Evolutionary conservation across 495 filamentous ascomycete genomes (phyloP).

Genomic region (Jackrogersella multiformis): DNA sequence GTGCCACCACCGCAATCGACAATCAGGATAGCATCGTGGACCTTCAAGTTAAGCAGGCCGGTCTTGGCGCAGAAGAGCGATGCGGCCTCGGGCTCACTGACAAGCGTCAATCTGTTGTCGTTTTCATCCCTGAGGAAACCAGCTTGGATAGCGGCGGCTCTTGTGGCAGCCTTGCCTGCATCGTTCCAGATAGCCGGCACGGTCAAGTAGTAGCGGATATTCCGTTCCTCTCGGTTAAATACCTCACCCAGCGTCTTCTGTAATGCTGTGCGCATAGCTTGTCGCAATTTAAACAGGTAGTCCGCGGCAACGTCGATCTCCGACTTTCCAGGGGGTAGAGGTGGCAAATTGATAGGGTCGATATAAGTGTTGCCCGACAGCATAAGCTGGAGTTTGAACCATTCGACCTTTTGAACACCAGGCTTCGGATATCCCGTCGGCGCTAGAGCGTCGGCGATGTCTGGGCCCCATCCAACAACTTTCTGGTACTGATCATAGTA

Average conservation of each 20-base stretch:
- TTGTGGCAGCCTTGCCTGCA: conserved; percentile 75
- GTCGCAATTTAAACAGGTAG: conserved; percentile 79
- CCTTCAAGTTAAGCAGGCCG: conserved; percentile 75
- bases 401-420: conserved; percentile 80
- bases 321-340: conserved; percentile 77
- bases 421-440: conserved; percentile 79
- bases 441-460: conserved; percentile 77
- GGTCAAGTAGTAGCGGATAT: conserved; percentile 77
- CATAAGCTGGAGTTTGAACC: conserved; percentile 84
- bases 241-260: conserved; percentile 82
- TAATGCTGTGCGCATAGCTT: conserved; percentile 75
- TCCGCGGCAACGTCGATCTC: conserved; percentile 81
- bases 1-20: conserved; percentile 81
- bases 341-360: conserved; percentile 79
- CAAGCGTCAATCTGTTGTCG: conserved; percentile 75
- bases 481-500: conserved; percentile 83
- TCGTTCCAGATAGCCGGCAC: conserved; percentile 83
- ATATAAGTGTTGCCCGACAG: conserved; percentile 81
- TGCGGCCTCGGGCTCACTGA: conserved; percentile 77
- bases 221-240: conserved; percentile 78
- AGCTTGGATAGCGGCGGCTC: conserved; percentile 77
- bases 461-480: conserved; percentile 79
- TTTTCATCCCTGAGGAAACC: conserved; percentile 79
- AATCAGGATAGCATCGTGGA: conserved; percentile 77
- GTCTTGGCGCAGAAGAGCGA: conserved; percentile 80